Conservation (phyloP, 2,329 filamentous ascomycete species). For the Arachnopeziza araneosa region DNA sequence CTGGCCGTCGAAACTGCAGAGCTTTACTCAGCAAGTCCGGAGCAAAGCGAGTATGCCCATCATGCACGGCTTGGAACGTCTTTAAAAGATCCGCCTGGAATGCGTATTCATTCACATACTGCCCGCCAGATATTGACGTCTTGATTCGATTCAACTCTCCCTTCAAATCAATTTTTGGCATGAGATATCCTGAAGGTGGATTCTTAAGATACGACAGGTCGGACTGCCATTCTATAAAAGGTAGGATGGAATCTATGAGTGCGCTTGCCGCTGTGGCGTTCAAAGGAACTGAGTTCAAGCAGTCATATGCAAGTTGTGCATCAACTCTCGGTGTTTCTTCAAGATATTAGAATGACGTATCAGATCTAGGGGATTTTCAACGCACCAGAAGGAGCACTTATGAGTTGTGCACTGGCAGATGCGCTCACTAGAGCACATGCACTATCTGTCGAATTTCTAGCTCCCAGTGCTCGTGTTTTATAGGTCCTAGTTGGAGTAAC, state of each 20-base stretch:
- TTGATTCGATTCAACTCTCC: conserved; percentile 35
- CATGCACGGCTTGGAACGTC: conserved; percentile 50
- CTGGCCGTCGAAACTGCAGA: conserved; percentile 43
- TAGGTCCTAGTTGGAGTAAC: background rate
- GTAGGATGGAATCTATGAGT: conserved; percentile 20
- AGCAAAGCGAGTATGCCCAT: conserved; percentile 56
- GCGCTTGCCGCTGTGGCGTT: conserved; percentile 15
- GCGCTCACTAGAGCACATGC: conserved; percentile 5
- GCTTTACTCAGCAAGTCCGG: conserved; percentile 45
- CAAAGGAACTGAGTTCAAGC: conserved; percentile 23
- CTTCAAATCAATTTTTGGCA: conserved; percentile 33
- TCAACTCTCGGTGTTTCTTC: conserved; percentile 16
- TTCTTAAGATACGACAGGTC: conserved; percentile 36
- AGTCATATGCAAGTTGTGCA: conserved; percentile 23
- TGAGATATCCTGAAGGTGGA: conserved; percentile 44
- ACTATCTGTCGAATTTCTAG: background rate
- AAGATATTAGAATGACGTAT: background rate
- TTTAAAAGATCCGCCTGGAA: conserved; percentile 50
- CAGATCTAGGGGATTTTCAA: background rate
- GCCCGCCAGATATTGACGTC: conserved; percentile 10
- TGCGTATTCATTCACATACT: conserved; percentile 40
- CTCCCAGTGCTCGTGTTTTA: background rate
- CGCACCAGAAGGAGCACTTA: background rate
- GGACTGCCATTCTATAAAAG: conserved; percentile 25
- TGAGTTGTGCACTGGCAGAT: conserved; percentile 3